Percentiles rank a stretch among this genome's conserved stretches.
phyloP scores from a whole-genome alignment of 371 early-diverging fungal genomes.

The Mucor plumbeus region DNA sequence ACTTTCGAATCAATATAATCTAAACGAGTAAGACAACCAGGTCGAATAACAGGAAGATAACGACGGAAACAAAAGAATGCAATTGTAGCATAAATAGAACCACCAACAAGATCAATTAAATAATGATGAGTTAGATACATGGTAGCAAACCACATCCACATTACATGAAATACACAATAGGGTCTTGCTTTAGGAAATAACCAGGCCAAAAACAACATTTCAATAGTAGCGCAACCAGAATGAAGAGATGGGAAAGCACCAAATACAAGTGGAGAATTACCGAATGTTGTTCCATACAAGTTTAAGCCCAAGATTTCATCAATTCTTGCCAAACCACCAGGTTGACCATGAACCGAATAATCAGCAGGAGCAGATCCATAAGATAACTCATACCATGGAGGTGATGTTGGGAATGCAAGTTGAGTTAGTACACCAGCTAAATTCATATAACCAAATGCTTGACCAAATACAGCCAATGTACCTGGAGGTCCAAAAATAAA shows the following conservation, averaged over 20 bases:
- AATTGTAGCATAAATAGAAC: constrained; percentile 65
- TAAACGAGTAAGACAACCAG: constrained; percentile 33
- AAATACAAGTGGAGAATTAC: constrained; percentile 74
- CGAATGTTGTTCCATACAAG: constrained; percentile 70
- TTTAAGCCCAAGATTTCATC: constrained; percentile 71
- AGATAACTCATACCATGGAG: constrained; percentile 74
- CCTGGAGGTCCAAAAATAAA: constrained; percentile 61
- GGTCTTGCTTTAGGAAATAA: constrained; percentile 55
- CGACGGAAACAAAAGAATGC: constrained; percentile 53
- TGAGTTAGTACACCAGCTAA: constrained; percentile 75
- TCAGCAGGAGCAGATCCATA: constrained; percentile 67
- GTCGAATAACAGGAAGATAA: constrained; percentile 43
- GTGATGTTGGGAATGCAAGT: constrained; percentile 69
- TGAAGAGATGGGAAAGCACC: constrained; percentile 82
- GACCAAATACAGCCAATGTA: constrained; percentile 56
- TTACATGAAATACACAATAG: constrained; percentile 58
- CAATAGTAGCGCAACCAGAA: constrained; percentile 71
- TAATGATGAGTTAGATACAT: constrained; percentile 84
- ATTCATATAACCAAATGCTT: constrained; percentile 75
- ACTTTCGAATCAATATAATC: constrained; percentile 19
- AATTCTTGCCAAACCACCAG: constrained; percentile 75
- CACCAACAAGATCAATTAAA: constrained; percentile 74
- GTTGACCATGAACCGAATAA: constrained; percentile 73
- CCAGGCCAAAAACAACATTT: constrained; percentile 63
- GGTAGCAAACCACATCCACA: constrained; percentile 82